Evolutionary conservation across 2,329 filamentous ascomycete genomes (phyloP), one percentile per base, ranked within the genome.

Genomic region (Beauveria pseudobassiana): DNA sequence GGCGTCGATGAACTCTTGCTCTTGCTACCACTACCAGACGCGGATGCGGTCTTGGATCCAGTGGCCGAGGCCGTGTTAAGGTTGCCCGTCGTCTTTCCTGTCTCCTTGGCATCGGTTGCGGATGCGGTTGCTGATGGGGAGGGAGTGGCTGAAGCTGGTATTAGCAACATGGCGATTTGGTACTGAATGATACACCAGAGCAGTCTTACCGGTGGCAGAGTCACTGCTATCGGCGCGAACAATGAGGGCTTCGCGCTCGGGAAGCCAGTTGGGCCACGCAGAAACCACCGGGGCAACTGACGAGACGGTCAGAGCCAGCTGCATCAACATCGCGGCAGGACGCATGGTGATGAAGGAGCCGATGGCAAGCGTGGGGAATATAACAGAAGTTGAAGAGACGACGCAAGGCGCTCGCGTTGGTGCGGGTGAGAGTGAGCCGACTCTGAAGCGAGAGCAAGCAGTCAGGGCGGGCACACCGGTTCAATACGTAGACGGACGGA

Each of bases 231-330:
- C 75, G 64, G 77, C 75, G 63, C 82, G 78, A 55, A 81, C 82
- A 46, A 86, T 73, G 42, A 87, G 69, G 16, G 79, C 69, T 65
- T 85, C 79, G 42, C 79, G 53, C 14, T 81, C 77, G 20, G 83
- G 82, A 43, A 86, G 73, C 78, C 80, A 85, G 64, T 71, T 73
- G 22, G 83, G 80, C 83, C 83, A 86, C 62, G 79, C 82, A 59
- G 81, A 77, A n/a, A 78, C 78, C 24, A 82, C 65, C 18, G 79
- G 76, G 9, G 80, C 73, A 59, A 85, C 72, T 38, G 83, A 78
- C 49, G 73, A 73, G 18, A 86, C 75, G 66, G 84, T 75, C 61
- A 81, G 65, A 57, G 82, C 77, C 66, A 83, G 69, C 50, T 79
- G 77, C 69, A 78, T 71, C 60, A 83, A 67, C 55, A 76, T 75